Conservation (phyloP, 345 rosid species). For the Hypericum perforatum region DNA sequence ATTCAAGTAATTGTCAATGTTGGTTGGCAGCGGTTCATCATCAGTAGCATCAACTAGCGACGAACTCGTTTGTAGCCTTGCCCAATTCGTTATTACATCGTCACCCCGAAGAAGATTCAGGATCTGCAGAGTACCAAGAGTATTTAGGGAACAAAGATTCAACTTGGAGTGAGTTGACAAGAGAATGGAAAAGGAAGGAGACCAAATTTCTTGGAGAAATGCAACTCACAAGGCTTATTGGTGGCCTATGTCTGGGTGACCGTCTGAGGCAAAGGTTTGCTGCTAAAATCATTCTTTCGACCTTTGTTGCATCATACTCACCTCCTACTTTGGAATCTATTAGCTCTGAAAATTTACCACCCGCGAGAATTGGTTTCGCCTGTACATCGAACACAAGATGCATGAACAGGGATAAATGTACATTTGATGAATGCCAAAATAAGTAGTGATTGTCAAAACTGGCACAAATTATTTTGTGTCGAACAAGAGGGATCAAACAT, state of each 20-base stretch:
- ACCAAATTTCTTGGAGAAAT: neutral
- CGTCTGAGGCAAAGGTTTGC: slow-evolving; percentile 73
- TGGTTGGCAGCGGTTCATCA: slow-evolving; percentile 37
- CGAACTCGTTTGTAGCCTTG: slow-evolving; percentile 39
- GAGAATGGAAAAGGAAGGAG: neutral
- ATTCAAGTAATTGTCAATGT: slow-evolving; percentile 71
- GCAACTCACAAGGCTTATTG: slow-evolving; percentile 52
- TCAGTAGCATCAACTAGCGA: slow-evolving; percentile 42
- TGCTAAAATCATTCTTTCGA: slow-evolving; percentile 71
- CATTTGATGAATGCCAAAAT: too few species aligned
- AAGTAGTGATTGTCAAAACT: too few species aligned
- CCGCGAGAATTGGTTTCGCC: slow-evolving; percentile 80
- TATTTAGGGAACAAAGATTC: neutral
- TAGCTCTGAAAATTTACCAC: slow-evolving; percentile 50
- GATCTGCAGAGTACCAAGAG: slow-evolving; percentile 31
- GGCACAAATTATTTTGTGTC: too few species aligned
- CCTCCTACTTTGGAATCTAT: slow-evolving; percentile 54
- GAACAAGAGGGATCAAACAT: neutral
- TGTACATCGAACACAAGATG: slow-evolving; percentile 18
- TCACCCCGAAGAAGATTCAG: slow-evolving; percentile 80
- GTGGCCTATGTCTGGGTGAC: slow-evolving; percentile 52
- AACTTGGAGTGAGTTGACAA: neutral
- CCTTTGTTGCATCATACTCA: slow-evolving; percentile 29
- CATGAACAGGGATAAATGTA: neutral
- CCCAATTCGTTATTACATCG: slow-evolving; percentile 56